phyloP scores from a whole-genome alignment of 352 stramenopile genomes.

The Phytopythium cucurbitacearum region DNA sequence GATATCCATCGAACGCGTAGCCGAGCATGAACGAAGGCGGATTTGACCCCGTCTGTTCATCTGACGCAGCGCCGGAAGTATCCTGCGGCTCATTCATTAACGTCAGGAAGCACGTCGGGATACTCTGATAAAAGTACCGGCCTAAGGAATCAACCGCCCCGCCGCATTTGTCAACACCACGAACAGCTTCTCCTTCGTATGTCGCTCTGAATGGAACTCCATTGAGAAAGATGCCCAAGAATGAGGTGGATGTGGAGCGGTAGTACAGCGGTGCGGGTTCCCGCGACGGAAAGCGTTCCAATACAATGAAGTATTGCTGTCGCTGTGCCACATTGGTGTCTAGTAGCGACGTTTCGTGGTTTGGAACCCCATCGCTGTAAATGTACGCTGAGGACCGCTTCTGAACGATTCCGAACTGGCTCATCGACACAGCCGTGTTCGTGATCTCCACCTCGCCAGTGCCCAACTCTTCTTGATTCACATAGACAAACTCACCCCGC shows the following conservation, averaged over 20 bases:
- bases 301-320: constrained; percentile 57
- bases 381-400: constrained; percentile 23
- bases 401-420: not conserved
- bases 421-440: not conserved
- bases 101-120: constrained; percentile 40
- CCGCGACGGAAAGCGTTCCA: constrained; percentile 42
- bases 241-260: constrained; percentile 12
- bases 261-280: constrained; percentile 21
- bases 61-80: not conserved
- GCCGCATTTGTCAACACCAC: constrained; percentile 36
- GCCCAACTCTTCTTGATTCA: constrained; percentile 41
- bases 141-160: constrained; percentile 34
- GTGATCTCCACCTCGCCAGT: constrained; percentile 9
- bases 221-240: constrained; percentile 56
- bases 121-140: constrained; percentile 45
- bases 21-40: constrained; percentile 32
- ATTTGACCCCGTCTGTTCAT: not conserved
- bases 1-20: constrained; percentile 61
- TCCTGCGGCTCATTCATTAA: constrained; percentile 7
- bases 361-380: constrained; percentile 64
- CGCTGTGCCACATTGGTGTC: constrained; percentile 8
- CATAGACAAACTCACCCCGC: constrained; percentile 29
- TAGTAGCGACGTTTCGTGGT: constrained; percentile 19
- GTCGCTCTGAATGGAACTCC: constrained; percentile 45
- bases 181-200: constrained; percentile 2